phyloP scores from a whole-genome alignment of 345 rosid species.

The Capsella bursapastoris region DNA sequence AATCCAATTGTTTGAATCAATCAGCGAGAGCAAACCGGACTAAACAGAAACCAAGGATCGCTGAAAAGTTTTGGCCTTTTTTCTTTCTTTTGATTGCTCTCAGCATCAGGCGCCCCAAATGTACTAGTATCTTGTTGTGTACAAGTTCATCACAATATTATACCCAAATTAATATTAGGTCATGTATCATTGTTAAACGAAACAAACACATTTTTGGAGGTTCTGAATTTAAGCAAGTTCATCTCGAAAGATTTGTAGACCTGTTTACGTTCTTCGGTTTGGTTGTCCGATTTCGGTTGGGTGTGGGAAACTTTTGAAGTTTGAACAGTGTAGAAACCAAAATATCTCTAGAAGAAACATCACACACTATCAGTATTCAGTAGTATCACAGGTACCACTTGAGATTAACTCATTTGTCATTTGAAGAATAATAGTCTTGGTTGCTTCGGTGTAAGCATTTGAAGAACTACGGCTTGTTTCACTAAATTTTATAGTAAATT shows the following conservation, averaged over 20 bases:
- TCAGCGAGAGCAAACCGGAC: slow-evolving; percentile 12
- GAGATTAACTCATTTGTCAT: background rate
- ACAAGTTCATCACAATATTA: slow-evolving; percentile 16
- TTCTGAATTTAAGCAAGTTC: background rate
- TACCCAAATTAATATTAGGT: slow-evolving; percentile 11
- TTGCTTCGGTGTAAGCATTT: background rate
- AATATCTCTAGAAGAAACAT: background rate
- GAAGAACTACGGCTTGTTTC: background rate
- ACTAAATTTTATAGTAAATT: background rate
- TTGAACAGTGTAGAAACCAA: background rate
- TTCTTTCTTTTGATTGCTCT: background rate
- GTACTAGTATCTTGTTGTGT: slow-evolving; percentile 34
- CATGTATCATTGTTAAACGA: slow-evolving; percentile 12
- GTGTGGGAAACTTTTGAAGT: background rate
- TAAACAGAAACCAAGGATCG: slow-evolving; percentile 6
- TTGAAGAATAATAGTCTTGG: background rate
- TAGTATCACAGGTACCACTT: too few relatives aligned
- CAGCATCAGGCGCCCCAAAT: slow-evolving; percentile 22
- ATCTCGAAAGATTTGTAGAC: background rate
- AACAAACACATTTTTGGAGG: background rate
- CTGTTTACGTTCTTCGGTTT: background rate
- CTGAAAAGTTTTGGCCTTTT: slow-evolving; percentile 33
- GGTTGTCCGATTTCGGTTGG: background rate
- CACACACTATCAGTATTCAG: too few relatives aligned
- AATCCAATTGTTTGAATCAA: slow-evolving; percentile 18